These are phyloP conservation scores for Oryza meridionalis DNA, from an alignment of 176 grass and related monocot species.

Conservation along the genomic window DNA sequence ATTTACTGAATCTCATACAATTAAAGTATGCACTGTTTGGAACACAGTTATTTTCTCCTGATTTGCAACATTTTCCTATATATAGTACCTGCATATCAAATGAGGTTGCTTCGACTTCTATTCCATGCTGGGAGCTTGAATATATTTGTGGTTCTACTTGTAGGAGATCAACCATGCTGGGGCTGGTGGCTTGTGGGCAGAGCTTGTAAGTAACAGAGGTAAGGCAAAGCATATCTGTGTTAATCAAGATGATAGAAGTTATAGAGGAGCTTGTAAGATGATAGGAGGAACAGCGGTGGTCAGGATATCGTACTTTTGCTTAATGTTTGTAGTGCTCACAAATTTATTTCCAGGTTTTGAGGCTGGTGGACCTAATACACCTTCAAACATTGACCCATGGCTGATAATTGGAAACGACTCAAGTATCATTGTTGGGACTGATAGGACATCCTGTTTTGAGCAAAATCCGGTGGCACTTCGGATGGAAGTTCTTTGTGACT, in stretches of 20 bases:
- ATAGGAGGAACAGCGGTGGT: neutral
- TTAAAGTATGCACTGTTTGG: neutral
- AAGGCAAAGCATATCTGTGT: neutral
- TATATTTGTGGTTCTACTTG: slow-evolving; percentile 6
- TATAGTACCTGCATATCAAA: neutral
- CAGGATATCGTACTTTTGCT: slow-evolving; percentile 8
- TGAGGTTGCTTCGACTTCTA: neutral
- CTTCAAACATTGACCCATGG: slow-evolving; percentile 92
- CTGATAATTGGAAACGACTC: slow-evolving; percentile 76
- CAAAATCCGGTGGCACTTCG: slow-evolving; percentile 76
- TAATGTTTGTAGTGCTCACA: slow-evolving; percentile 3
- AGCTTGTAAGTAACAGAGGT: slow-evolving; percentile 96
- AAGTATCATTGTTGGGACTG: slow-evolving; percentile 65
- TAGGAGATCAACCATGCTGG: slow-evolving; percentile 98
- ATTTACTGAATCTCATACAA: neutral
- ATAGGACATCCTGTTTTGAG: slow-evolving; percentile 67
- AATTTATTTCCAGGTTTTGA: slow-evolving; percentile 72
- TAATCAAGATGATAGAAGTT: neutral
- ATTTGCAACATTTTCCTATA: neutral
- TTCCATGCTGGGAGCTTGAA: neutral
- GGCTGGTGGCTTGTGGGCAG: slow-evolving; percentile 93
- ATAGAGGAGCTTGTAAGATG: neutral
- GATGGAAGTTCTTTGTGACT: slow-evolving; percentile 78
- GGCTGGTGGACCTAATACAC: slow-evolving; percentile 84
- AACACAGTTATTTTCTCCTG: neutral